Evolutionary conservation across 768 basidiomycete genomes (phyloP), one percentile per base, ranked within the genome.

Genomic region (Sporobolomyces roseus): DNA sequence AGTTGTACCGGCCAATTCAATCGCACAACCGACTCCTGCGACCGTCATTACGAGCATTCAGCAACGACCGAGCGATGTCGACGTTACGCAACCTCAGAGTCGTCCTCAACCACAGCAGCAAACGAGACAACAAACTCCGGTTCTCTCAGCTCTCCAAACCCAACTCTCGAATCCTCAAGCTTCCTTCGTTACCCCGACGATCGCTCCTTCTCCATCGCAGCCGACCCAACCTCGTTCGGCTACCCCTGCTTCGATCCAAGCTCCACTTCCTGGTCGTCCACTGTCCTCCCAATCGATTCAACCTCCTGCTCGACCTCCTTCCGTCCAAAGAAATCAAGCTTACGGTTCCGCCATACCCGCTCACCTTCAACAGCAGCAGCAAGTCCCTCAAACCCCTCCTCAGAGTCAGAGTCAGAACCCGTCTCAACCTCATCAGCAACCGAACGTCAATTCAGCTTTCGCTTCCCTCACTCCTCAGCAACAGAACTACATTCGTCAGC

Each of bases 221-320:
- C 25, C n/a, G 10, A 56, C 17, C 9, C 48, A 36, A n/a, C 50
- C 50, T 41, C 10, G 56, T 21, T n/a, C 65, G 32, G 25, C 49
- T 4, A 25, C 51, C 2, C 29, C 56, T n/a, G n/a, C n/a, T 2
- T 33, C 55, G 36, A 19, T n/a, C n/a, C n/a, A n/a, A n/a, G n/a
- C n/a, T n/a, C n/a, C n/a, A n/a, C n/a, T n/a, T n/a, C n/a, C n/a
- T n/a, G n/a, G n/a, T n/a, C n/a, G 25, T 25, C n/a, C 7, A 10
- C 25, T 33, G 25, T 4, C 25, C 75, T 21, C 72, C 73, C 46
- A 65, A 67, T 21, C 67, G 72, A 14, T 45, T 71, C 23, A 64
- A n/a, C 66, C 74, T 21, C 74, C 75, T 2, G 51, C 49, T 14
- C 68, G 63, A 33, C 68, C 63, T 14, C 56, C 67, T 2, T 64